Evolutionary conservation across 352 stramenopile genomes (phyloP).

Genomic region (Pythium sukuiense): DNA sequence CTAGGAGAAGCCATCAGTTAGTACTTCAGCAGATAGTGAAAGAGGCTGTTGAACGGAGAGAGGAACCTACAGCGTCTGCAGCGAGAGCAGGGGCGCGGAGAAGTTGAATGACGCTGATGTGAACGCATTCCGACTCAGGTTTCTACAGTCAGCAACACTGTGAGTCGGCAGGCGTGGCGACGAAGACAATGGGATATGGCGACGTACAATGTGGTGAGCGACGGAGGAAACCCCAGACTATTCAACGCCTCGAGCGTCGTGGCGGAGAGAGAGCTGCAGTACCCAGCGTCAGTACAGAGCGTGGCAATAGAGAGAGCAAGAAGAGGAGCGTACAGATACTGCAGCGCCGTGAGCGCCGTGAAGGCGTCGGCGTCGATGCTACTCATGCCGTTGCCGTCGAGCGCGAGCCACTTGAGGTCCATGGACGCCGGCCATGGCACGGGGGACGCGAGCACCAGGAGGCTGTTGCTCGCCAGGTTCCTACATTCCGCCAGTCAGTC

Average conservation of each 20-base stretch:
- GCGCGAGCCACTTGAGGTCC: slow-evolving; percentile 55
- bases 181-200: not conserved
- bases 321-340: slow-evolving; percentile 45
- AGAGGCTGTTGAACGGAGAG: not conserved
- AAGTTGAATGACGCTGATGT: slow-evolving; percentile 50
- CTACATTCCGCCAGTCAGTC: slow-evolving; percentile 3
- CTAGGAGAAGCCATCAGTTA: slow-evolving; percentile 27
- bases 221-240: slow-evolving; percentile 29
- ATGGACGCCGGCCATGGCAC: slow-evolving; percentile 46
- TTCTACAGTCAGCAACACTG: slow-evolving; percentile 19
- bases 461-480: slow-evolving; percentile 23
- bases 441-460: slow-evolving; percentile 22
- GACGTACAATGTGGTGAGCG: slow-evolving; percentile 43
- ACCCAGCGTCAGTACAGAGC: not conserved
- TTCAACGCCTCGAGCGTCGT: slow-evolving; percentile 38
- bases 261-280: slow-evolving; percentile 45
- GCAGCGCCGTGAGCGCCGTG: slow-evolving; percentile 39
- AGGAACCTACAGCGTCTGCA: slow-evolving; percentile 47
- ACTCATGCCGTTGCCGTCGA: slow-evolving; percentile 52
- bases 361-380: slow-evolving; percentile 44
- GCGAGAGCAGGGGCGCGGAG: slow-evolving; percentile 37
- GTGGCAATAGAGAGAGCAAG: not conserved
- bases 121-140: slow-evolving; percentile 55
- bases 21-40: not conserved
- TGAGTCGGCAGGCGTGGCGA: not conserved